These are phyloP conservation scores for Umbelopsis sp. DNA, from an alignment of 192 early-diverging fungal species.

Conservation along the genomic window DNA sequence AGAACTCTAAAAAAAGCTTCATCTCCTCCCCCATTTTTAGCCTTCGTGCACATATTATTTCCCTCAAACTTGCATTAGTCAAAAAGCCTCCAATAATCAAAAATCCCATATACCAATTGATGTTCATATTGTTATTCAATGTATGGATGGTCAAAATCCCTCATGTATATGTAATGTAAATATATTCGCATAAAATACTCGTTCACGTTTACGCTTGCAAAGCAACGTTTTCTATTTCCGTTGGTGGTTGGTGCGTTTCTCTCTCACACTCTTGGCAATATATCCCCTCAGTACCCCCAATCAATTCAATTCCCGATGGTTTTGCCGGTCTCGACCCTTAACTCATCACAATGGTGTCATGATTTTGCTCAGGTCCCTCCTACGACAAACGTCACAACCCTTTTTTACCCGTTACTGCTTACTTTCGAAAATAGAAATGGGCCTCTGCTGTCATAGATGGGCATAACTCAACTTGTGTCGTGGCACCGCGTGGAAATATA, in stretches of 20 bases:
- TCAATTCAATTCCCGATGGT: neutral
- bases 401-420: too few species aligned
- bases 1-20: neutral
- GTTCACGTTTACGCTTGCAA: neutral
- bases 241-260: slow-evolving; percentile 21
- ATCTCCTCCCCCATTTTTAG: neutral
- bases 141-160: neutral
- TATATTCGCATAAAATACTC: neutral
- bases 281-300: neutral
- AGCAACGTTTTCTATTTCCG: slow-evolving; percentile 13
- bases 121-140: neutral
- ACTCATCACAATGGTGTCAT: neutral
- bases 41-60: slow-evolving; percentile 14
- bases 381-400: too few species aligned
- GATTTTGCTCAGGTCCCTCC: neutral
- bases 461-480: too few species aligned
- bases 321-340: neutral
- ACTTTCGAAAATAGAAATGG: too few species aligned
- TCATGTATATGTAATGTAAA: neutral
- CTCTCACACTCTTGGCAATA: neutral
- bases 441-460: too few species aligned
- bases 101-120: too few species aligned
- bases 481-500: too few species aligned
- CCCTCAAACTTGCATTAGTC: neutral
- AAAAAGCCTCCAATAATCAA: neutral